Percentiles rank a stretch among this genome's conserved stretches.
These are phyloP conservation scores for Alternaria conjuncta DNA, from an alignment of 2,329 filamentous ascomycete species.

Conservation along the genomic window DNA sequence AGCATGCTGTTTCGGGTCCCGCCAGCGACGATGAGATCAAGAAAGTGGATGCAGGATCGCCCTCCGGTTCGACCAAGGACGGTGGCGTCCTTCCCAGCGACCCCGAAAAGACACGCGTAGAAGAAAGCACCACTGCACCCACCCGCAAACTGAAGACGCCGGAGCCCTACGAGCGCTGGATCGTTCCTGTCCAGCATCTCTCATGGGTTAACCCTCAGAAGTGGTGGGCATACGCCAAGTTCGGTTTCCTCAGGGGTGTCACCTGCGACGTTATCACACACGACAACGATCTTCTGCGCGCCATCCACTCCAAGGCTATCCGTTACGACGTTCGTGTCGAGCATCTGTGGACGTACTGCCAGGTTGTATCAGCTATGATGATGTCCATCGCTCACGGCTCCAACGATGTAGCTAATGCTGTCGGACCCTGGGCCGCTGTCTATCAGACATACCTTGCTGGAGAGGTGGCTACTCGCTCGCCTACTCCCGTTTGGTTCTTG, in stretches of 20 bases:
- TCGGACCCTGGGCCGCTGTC: conserved; percentile 65
- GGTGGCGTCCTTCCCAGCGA: not conserved
- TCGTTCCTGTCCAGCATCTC: conserved; percentile 44
- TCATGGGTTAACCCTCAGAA: conserved; percentile 39
- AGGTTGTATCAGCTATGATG: conserved; percentile 65
- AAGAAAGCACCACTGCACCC: conserved; percentile 13
- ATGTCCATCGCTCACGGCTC: conserved; percentile 75
- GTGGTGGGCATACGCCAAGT: conserved; percentile 52
- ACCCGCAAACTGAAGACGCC: conserved; percentile 29
- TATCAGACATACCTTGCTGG: conserved; percentile 66
- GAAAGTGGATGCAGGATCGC: conserved; percentile 6
- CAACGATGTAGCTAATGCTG: conserved; percentile 68
- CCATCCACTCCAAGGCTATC: conserved; percentile 51
- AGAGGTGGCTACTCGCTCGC: conserved; percentile 52
- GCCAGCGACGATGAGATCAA: conserved; percentile 12
- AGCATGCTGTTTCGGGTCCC: not conserved
- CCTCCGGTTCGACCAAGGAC: conserved; percentile 2
- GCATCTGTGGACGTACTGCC: conserved; percentile 55
- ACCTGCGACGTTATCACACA: conserved; percentile 52
- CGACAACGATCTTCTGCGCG: conserved; percentile 48
- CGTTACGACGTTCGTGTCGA: conserved; percentile 56
- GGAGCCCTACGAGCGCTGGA: conserved; percentile 44
- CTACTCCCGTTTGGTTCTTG: conserved; percentile 67
- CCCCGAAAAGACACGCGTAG: conserved; percentile 10
- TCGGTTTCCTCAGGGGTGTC: conserved; percentile 53